These are phyloP conservation scores for Hypoxylon subgilvum DNA, from an alignment of 495 filamentous ascomycete genomes.

Conservation along the genomic window DNA sequence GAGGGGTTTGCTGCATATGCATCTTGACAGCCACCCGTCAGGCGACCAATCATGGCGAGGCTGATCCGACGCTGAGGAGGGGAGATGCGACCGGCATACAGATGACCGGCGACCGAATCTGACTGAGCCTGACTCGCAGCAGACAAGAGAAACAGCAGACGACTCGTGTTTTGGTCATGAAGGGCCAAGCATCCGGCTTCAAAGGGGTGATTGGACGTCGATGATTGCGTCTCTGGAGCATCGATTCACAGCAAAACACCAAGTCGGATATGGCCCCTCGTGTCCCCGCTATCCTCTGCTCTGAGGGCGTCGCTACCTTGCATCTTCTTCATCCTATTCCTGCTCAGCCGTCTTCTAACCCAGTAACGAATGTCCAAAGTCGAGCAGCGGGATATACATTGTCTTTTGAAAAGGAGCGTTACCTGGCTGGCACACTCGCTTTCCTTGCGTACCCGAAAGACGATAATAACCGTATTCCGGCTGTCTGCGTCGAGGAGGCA, in stretches of 20 bases:
- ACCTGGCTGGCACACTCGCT: conserved; percentile 43
- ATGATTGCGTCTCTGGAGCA: not conserved
- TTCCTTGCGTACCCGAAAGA: conserved; percentile 48
- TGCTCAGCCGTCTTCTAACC: conserved; percentile 33
- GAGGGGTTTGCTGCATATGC: conserved; percentile 8
- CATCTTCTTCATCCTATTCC: conserved; percentile 42
- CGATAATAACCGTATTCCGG: conserved; percentile 44
- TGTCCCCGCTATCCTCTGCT: conserved; percentile 21
- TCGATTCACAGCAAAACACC: not conserved
- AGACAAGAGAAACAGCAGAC: not conserved
- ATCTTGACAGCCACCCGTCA: conserved; percentile 7
- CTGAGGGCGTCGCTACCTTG: conserved; percentile 40
- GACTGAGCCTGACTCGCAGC: not conserved
- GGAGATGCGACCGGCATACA: conserved; percentile 11
- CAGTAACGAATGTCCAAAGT: conserved; percentile 13
- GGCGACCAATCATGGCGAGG: conserved; percentile 20
- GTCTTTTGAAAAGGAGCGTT: conserved; percentile 43
- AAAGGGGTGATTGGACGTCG: not conserved
- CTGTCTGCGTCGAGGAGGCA: conserved; percentile 47
- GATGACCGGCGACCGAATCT: conserved; percentile 1
- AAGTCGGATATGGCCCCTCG: conserved; percentile 23
- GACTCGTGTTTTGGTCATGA: not conserved
- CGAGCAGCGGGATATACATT: conserved; percentile 29
- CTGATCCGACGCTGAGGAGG: not conserved
- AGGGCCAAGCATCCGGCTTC: not conserved